Evolutionary conservation across 805 yeast species (phyloP).

Genomic region (Barnettozyma botsteinii): DNA sequence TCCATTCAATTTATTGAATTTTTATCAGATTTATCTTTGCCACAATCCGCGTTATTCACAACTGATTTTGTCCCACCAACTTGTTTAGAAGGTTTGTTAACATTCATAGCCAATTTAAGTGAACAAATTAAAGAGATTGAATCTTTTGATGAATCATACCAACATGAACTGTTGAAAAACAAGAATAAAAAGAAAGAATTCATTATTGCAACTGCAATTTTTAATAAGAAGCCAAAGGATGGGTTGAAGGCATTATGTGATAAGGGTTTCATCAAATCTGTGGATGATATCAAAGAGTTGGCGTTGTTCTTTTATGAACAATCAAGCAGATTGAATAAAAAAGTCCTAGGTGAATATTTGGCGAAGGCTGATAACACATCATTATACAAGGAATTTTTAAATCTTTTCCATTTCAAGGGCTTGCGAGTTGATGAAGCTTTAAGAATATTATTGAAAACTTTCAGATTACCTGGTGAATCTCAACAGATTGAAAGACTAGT

Average conservation of each 20-base stretch:
- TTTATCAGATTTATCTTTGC: constrained; percentile 71
- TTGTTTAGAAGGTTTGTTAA: constrained; percentile 81
- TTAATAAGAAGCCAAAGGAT: constrained; percentile 72
- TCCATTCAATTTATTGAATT: constrained; percentile 61
- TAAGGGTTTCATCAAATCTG: constrained; percentile 53
- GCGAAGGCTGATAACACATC: constrained; percentile 67
- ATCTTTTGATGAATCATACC: constrained; percentile 15
- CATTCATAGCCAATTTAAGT: constrained; percentile 59
- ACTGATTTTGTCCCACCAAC: constrained; percentile 90
- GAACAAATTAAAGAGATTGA: constrained; percentile 32
- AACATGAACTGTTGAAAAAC: constrained; percentile 23
- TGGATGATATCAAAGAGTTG: constrained; percentile 51
- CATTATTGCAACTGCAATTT: constrained; percentile 63
- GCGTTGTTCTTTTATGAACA: constrained; percentile 73
- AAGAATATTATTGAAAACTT: constrained; percentile 71
- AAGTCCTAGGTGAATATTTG: constrained; percentile 76
- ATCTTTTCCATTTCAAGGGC: constrained; percentile 65
- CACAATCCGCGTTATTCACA: constrained; percentile 75
- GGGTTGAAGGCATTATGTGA: constrained; percentile 66
- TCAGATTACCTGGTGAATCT: constrained; percentile 95
- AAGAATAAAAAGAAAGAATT: constrained; percentile 62
- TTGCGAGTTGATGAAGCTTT: constrained; percentile 91
- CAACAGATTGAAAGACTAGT: constrained; percentile 93
- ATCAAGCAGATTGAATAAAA: constrained; percentile 81
- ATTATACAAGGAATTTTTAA: constrained; percentile 59